Evolutionary conservation across 805 yeast genomes (phyloP).

Genomic region (Monosporozyma siamensis): DNA sequence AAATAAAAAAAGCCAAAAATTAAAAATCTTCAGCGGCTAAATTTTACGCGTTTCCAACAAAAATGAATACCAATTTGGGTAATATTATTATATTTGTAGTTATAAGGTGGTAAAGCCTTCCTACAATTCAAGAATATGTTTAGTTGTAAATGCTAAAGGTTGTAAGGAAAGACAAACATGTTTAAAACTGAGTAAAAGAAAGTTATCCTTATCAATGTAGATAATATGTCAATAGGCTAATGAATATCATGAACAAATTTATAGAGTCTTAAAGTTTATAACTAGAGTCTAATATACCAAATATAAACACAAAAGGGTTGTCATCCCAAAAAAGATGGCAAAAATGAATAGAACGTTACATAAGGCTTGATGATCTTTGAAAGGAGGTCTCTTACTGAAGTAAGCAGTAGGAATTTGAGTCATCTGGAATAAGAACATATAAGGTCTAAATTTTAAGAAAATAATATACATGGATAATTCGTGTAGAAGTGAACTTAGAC

Average conservation of each 20-base stretch:
- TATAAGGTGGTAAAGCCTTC: background rate
- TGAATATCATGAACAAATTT: no score
- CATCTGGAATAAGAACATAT: slow-evolving; percentile 75
- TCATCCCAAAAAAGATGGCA: slow-evolving; percentile 85
- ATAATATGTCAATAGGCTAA: no score
- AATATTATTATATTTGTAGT: background rate
- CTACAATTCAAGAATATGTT: no score
- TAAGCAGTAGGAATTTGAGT: slow-evolving; percentile 73
- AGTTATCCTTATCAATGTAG: no score
- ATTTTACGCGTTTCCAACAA: background rate
- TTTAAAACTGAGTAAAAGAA: no score
- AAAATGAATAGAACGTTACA: slow-evolving; percentile 86
- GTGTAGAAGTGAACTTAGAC: slow-evolving; percentile 75
- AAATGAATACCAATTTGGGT: background rate
- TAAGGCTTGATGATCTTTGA: slow-evolving; percentile 47
- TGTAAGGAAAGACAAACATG: no score
- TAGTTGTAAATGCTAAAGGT: no score
- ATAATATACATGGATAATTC: slow-evolving; percentile 89
- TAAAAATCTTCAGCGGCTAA: background rate
- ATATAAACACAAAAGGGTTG: slow-evolving; percentile 76
- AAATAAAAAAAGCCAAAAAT: background rate
- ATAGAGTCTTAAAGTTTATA: no score
- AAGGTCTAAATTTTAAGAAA: slow-evolving; percentile 75
- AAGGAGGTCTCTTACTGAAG: slow-evolving; percentile 48
- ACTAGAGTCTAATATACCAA: slow-evolving; percentile 61